These are phyloP conservation scores for Aotearoamyces nothofagi DNA, from an alignment of 2,329 filamentous ascomycete genomes.

Conservation along the genomic window DNA sequence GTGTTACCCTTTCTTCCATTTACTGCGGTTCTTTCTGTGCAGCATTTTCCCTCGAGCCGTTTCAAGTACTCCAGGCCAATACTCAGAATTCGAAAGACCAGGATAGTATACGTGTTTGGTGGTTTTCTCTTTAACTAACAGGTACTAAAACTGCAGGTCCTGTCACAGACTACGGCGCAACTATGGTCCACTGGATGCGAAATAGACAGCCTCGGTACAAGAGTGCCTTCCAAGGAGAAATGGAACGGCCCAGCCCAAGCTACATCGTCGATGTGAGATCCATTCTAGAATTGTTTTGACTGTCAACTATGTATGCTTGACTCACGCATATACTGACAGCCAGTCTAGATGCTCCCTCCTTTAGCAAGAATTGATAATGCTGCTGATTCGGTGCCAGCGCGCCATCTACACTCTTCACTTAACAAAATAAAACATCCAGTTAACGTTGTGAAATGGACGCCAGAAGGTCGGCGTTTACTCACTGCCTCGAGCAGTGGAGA, in stretches of 20 bases:
- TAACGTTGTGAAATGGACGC: conserved; percentile 95
- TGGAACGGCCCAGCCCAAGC: conserved; percentile 72
- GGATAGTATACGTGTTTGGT: neutral
- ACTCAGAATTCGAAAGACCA: no score
- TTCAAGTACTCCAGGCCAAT: no score
- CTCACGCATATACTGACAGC: neutral
- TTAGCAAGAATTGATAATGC: conserved; percentile 58
- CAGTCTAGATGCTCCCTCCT: conserved; percentile 66
- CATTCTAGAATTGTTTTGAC: conserved; percentile 1
- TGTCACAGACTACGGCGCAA: conserved; percentile 86
- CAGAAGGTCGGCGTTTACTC: conserved; percentile 78
- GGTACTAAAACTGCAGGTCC: conserved; percentile 50
- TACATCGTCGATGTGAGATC: conserved; percentile 72
- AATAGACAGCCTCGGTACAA: conserved; percentile 65
- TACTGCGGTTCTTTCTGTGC: no score
- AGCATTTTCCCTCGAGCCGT: no score
- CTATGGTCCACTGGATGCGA: conserved; percentile 82
- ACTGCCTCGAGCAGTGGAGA: conserved; percentile 94
- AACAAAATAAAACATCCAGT: conserved; percentile 98
- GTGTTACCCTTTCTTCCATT: conserved; percentile 1
- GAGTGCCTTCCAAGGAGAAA: conserved; percentile 55
- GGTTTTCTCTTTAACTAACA: neutral
- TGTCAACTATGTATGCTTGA: neutral
- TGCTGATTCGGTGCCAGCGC: conserved; percentile 81
- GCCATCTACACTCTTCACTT: conserved; percentile 91